phyloP scores from a whole-genome alignment of 2,329 filamentous ascomycete species.

The Trichophyton mentagrophytes region DNA sequence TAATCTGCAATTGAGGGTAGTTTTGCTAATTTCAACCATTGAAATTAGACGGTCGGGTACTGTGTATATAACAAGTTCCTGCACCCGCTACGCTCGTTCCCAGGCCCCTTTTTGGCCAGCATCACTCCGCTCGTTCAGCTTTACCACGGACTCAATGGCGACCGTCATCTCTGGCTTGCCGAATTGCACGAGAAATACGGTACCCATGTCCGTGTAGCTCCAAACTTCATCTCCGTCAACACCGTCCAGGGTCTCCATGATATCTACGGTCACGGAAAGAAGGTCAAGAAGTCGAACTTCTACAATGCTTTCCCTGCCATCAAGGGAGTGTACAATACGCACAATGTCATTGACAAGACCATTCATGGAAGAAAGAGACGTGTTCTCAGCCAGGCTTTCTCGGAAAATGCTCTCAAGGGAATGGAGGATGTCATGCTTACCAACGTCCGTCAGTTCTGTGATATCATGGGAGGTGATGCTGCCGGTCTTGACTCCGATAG shows the following conservation, averaged over 20 bases:
- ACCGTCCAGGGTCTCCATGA: constrained; percentile 53
- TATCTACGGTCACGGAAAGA: constrained; percentile 30
- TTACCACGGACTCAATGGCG: constrained; percentile 11
- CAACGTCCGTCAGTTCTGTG: constrained; percentile 12
- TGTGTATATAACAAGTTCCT: constrained; percentile 11
- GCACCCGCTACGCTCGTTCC: constrained; percentile 12
- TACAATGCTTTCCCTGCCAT: constrained; percentile 31
- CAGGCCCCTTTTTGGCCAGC: constrained; percentile 11
- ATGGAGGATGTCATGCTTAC: constrained; percentile 14
- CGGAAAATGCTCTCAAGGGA: constrained; percentile 18
- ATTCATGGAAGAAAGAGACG: constrained; percentile 18
- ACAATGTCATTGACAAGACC: constrained; percentile 15
- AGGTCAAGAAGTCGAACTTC: constrained; percentile 20
- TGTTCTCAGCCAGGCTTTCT: constrained; percentile 21
- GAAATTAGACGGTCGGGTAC: constrained; percentile 8
- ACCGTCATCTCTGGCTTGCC: constrained; percentile 13
- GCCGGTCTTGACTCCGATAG: constrained; percentile 14
- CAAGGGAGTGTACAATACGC: constrained; percentile 13
- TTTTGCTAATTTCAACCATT: not conserved
- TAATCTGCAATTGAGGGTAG: not conserved
- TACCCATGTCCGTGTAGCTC: constrained; percentile 58
- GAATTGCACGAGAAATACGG: constrained; percentile 19
- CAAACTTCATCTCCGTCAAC: constrained; percentile 69
- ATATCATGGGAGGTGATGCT: constrained; percentile 11
- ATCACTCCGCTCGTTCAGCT: constrained; percentile 12